Conservation (phyloP, 2,329 filamentous ascomycete species). For the Aureobasidium sp. region DNA sequence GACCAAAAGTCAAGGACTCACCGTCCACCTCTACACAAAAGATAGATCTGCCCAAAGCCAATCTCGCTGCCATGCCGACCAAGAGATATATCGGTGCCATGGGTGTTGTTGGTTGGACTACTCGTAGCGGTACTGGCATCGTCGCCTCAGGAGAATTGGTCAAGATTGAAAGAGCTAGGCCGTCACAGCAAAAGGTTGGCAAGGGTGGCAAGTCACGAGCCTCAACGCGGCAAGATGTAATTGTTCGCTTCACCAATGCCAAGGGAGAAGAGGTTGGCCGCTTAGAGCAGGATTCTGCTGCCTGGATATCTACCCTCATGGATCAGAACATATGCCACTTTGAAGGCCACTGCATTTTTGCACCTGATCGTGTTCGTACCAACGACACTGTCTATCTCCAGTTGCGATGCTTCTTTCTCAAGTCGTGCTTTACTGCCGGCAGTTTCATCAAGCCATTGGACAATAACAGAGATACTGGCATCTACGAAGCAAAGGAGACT, state of each 20-base stretch:
- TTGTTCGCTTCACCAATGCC: constrained; percentile 83
- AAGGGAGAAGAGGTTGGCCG: constrained; percentile 78
- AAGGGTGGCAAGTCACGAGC: constrained; percentile 37
- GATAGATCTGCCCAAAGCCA: background rate
- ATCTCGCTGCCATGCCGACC: constrained; percentile 41
- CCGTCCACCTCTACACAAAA: constrained; percentile 9
- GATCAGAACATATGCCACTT: constrained; percentile 87
- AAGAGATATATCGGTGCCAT: constrained; percentile 83
- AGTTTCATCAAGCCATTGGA: constrained; percentile 57
- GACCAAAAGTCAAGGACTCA: background rate
- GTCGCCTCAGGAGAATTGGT: constrained; percentile 77
- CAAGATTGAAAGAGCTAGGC: constrained; percentile 77
- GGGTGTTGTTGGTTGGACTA: constrained; percentile 87
- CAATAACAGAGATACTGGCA: constrained; percentile 61
- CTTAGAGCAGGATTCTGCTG: constrained; percentile 76
- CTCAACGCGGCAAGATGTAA: constrained; percentile 68
- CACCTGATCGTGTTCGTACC: constrained; percentile 73
- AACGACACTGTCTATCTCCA: constrained; percentile 96
- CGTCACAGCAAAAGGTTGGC: constrained; percentile 41
- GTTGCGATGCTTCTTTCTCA: constrained; percentile 68
- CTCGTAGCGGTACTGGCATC: constrained; percentile 68
- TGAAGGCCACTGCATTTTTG: constrained; percentile 81
- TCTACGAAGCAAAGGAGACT: constrained; percentile 83
- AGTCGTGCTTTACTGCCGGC: constrained; percentile 62
- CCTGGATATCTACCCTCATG: constrained; percentile 86